Conservation (phyloP, 164 flowering plant genomes). For the Macadamia tetraphylla region DNA sequence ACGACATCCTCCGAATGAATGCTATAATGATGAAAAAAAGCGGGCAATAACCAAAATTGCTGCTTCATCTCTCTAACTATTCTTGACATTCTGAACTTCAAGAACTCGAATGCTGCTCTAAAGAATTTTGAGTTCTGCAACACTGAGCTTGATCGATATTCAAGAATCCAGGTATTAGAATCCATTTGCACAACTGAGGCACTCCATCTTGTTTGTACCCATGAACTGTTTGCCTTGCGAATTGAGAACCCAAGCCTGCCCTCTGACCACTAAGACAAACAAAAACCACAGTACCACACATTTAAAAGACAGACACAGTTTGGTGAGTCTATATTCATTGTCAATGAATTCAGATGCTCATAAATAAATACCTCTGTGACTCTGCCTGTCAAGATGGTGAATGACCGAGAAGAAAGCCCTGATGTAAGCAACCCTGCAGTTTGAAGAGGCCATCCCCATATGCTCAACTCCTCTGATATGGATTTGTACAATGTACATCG, state of each 20-base stretch:
- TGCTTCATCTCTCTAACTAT: slow-evolving; percentile 25
- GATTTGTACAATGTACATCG: slow-evolving; percentile 58
- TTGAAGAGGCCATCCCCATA: slow-evolving; percentile 97
- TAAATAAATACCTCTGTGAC: slow-evolving; percentile 52
- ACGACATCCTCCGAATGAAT: slow-evolving; percentile 3
- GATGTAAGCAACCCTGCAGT: slow-evolving; percentile 64
- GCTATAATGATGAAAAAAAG: slow-evolving; percentile 11
- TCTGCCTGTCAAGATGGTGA: slow-evolving; percentile 64
- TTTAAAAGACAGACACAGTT: neutral
- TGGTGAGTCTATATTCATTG: too few species aligned
- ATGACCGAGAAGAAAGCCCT: slow-evolving; percentile 50
- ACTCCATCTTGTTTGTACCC: slow-evolving; percentile 56
- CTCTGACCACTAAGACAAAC: slow-evolving; percentile 46
- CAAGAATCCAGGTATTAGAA: slow-evolving; percentile 73
- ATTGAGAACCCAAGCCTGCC: slow-evolving; percentile 30
- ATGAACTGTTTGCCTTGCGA: slow-evolving; percentile 45
- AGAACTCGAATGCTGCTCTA: slow-evolving; percentile 33
- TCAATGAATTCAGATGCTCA: too few species aligned
- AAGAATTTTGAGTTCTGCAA: slow-evolving; percentile 39
- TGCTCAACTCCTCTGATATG: slow-evolving; percentile 50
- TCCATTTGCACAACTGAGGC: slow-evolving; percentile 60
- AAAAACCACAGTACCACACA: neutral
- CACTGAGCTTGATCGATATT: slow-evolving; percentile 39
- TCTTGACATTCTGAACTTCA: slow-evolving; percentile 31
- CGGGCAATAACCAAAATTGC: slow-evolving; percentile 29